Percentiles rank a stretch among this genome's conserved stretches.
These are phyloP conservation scores for Myxozyma melibiosi DNA, from an alignment of 805 yeast species.

Conservation along the genomic window DNA sequence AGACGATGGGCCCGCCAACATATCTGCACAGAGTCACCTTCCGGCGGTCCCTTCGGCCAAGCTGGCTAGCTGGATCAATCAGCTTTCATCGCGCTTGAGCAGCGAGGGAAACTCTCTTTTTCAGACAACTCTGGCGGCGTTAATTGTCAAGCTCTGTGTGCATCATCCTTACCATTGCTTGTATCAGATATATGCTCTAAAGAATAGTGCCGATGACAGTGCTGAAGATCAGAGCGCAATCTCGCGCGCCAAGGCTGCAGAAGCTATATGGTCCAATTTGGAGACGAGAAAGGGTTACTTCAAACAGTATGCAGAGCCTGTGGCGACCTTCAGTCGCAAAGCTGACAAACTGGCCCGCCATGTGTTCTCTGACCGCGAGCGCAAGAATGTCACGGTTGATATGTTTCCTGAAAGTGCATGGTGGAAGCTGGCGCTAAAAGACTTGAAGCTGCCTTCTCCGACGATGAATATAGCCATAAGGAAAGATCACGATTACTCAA, in stretches of 20 bases:
- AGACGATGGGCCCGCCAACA: conserved; percentile 49
- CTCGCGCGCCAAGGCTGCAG: conserved; percentile 57
- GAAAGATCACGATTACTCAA: conserved; percentile 48
- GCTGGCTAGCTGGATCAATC: conserved; percentile 78
- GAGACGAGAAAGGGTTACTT: conserved; percentile 18
- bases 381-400: conserved; percentile 27
- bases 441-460: conserved; percentile 64
- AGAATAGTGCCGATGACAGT: conserved; percentile 7
- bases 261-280: conserved; percentile 50
- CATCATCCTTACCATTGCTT: conserved; percentile 75
- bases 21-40: conserved; percentile 41
- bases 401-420: conserved; percentile 48
- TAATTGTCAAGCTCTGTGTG: conserved; percentile 52
- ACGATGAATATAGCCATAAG: conserved; percentile 54
- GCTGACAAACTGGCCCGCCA: conserved; percentile 42
- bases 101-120: conserved; percentile 59
- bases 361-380: conserved; percentile 11
- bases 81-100: conserved; percentile 64
- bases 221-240: conserved; percentile 44
- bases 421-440: conserved; percentile 59
- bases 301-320: conserved; percentile 43
- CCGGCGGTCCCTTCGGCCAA: conserved; percentile 57
- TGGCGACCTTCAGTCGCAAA: conserved; percentile 55
- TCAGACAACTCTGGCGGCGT: conserved; percentile 54
- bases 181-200: conserved; percentile 46